Evolutionary conservation across 2,329 filamentous ascomycete genomes (phyloP), one percentile per base, ranked within the genome.

Genomic region (Fusarium praegraminearum): DNA sequence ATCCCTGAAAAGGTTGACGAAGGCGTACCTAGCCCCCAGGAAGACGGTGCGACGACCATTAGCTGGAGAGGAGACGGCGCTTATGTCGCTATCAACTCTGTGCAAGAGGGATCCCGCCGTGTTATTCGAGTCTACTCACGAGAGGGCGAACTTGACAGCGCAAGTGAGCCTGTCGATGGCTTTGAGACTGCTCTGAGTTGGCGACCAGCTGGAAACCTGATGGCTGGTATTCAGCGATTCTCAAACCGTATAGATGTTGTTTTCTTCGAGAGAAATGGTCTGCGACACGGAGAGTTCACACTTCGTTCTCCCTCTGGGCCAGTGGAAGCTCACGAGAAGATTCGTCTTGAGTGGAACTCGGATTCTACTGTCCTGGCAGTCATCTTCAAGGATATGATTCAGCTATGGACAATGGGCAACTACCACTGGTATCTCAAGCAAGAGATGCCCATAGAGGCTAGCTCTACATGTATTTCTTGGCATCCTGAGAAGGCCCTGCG

Each of bases 351-450:
- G 49, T 99, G 96, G 96, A 99, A 98, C 76, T 86, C 89, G 7
- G 95, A 99, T 77, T 99, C 96, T 1, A 95, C 90, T 2, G 93
- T 97, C 1, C 85, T 99, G 46, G 94, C 95, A 8, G 90, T 98
- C n/a, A 84, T 88, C 2, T 88, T 94, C 72, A 83, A 84, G 33
- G 88, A 94, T 69, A 86, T 89, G 58, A 82, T 96, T n/a, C 96
- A 99, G 76, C 83, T 99, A 2, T 99, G 96, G 96, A 97, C 94
- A 1, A 97, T 91, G 86, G 92, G 93, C 22, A 99, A 99, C 78
- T 99, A 99, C 73, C 93, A 98, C 77, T 99, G 96, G 88, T 98
- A 98, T 78, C 84, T 99, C 18, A 99, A 99, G 81, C 94, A 97
- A 78, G 94, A 98, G 77, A 84, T 98, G 9, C 80, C 82, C 9